These are phyloP conservation scores for Cucurbita ficifolia DNA, from an alignment of 306 rosid genomes.

Conservation along the genomic window DNA sequence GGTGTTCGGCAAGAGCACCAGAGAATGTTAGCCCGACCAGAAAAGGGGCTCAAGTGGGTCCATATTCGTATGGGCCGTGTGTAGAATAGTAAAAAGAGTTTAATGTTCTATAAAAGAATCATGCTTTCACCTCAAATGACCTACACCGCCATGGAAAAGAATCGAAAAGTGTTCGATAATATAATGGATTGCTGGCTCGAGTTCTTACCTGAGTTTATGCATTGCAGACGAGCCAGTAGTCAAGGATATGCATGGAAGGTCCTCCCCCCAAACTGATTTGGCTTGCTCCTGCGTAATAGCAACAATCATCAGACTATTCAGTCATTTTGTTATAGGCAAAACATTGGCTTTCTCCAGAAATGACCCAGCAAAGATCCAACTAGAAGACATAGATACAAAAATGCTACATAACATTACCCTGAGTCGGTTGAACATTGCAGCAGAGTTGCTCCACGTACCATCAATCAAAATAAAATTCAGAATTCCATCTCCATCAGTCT, in stretches of 20 bases:
- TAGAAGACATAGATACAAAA: conserved; percentile 5
- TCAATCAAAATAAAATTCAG: conserved; percentile 82
- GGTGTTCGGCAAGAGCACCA: no score
- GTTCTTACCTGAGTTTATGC: conserved; percentile 84
- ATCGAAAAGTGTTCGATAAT: neutral
- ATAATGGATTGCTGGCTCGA: neutral
- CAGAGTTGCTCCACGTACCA: conserved; percentile 99
- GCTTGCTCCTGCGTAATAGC: conserved; percentile 49
- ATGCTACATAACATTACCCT: conserved; percentile 35
- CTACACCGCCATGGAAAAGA: neutral
- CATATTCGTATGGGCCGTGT: no score
- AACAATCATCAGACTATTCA: neutral
- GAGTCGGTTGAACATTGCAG: conserved; percentile 83
- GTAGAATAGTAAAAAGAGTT: neutral
- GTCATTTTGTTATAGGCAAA: neutral
- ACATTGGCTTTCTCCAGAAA: neutral
- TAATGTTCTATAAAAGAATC: neutral
- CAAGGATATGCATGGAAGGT: conserved; percentile 62
- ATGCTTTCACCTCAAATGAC: neutral
- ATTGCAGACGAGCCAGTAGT: conserved; percentile 68
- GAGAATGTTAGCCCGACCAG: no score
- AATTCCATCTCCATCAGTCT: conserved; percentile 38
- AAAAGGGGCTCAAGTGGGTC: no score
- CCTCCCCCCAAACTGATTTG: conserved; percentile 61
- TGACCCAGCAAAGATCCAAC: neutral